Conservation (phyloP, 2,329 filamentous ascomycete species). For the Septoria petroselini region DNA sequence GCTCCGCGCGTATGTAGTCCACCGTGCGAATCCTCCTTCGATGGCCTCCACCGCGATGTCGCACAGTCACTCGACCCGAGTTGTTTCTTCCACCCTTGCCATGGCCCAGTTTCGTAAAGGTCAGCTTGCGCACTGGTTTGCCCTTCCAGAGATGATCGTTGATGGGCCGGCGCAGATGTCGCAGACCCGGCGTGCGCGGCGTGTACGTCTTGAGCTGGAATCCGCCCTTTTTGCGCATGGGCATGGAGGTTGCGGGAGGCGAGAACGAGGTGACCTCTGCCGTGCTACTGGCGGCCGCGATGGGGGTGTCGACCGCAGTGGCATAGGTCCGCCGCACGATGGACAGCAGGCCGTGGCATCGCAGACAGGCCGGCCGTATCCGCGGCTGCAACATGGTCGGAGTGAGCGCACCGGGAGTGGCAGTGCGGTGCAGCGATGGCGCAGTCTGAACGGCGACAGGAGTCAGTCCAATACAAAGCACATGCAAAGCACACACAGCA, state of each 20-base stretch:
- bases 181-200: constrained; percentile 84
- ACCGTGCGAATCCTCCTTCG: constrained; percentile 89
- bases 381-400: constrained; percentile 63
- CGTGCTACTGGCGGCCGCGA: constrained; percentile 29
- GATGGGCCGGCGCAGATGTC: constrained; percentile 86
- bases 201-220: constrained; percentile 76
- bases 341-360: constrained; percentile 49
- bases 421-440: too few species aligned
- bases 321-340: constrained; percentile 53
- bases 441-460: too few species aligned
- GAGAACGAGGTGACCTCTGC: constrained; percentile 33
- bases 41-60: constrained; percentile 87
- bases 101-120: constrained; percentile 88
- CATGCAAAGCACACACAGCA: too few species aligned
- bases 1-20: constrained; percentile 75
- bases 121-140: constrained; percentile 75
- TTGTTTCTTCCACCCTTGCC: constrained; percentile 90
- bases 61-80: constrained; percentile 77
- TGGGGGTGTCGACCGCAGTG: constrained; percentile 41
- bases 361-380: constrained; percentile 53
- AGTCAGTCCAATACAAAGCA: too few species aligned
- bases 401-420: background rate
- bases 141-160: constrained; percentile 98
- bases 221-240: constrained; percentile 39
- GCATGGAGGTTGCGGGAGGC: constrained; percentile 35